These are phyloP conservation scores for Collybia nuda DNA, from an alignment of 768 basidiomycete species.

Conservation along the genomic window DNA sequence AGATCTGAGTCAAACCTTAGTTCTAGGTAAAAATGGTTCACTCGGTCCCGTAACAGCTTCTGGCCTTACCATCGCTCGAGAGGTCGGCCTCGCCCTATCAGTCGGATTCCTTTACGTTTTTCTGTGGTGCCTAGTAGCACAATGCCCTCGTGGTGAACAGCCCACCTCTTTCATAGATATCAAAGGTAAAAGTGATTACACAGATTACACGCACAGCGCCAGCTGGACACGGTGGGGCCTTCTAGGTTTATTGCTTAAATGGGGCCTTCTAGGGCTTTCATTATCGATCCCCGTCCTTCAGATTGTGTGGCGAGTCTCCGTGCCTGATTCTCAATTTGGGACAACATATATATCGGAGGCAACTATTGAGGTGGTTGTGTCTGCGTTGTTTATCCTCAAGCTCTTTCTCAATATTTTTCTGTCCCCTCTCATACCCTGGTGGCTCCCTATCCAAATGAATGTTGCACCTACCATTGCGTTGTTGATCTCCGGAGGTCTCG, in stretches of 20 bases:
- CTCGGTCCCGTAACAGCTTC: slow-evolving; percentile 24
- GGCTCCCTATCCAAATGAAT: slow-evolving; percentile 46
- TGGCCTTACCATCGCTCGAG: slow-evolving; percentile 51
- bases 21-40: slow-evolving; percentile 28
- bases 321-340: slow-evolving; percentile 33
- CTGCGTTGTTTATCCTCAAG: slow-evolving; percentile 61
- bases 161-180: slow-evolving; percentile 7
- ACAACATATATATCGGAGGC: slow-evolving; percentile 58
- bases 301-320: slow-evolving; percentile 58
- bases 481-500: slow-evolving; percentile 49
- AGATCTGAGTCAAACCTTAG: slow-evolving; percentile 58
- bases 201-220: slow-evolving; percentile 44
- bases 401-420: slow-evolving; percentile 56
- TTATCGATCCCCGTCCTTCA: slow-evolving; percentile 56
- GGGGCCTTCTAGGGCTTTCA: slow-evolving; percentile 42
- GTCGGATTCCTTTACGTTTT: slow-evolving; percentile 62
- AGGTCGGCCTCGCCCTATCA: slow-evolving; percentile 57
- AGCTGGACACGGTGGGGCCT: slow-evolving; percentile 68
- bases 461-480: slow-evolving; percentile 51
- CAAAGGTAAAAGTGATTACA: not conserved
- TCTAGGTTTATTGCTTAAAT: slow-evolving; percentile 52
- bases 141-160: slow-evolving; percentile 49
- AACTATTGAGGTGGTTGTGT: slow-evolving; percentile 56
- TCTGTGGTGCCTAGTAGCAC: slow-evolving; percentile 66
- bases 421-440: slow-evolving; percentile 36